Evolutionary conservation across 140 eudicot genomes (phyloP), one percentile per base, ranked within the genome.

Genomic region (Erigeron philadelphicus): DNA sequence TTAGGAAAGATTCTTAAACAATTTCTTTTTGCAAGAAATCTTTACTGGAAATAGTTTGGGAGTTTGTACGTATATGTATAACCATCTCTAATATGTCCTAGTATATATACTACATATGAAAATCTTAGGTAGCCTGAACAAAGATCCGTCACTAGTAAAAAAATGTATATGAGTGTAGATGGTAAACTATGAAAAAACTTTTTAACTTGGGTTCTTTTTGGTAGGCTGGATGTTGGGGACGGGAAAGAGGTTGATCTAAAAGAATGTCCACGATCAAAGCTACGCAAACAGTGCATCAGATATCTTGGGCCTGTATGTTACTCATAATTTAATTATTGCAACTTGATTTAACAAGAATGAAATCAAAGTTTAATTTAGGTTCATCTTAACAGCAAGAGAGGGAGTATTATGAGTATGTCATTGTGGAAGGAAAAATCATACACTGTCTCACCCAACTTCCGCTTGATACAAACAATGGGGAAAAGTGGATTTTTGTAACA

Each of bases 141-240:
- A 31, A 5, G 5, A 31, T 1, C 38, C 0, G 38, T 31, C 38
- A 2, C 38, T 1, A 4, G 5, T 2, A 31, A 57, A 56, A 0
- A 7, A 57, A 8, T 13, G 19, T 57, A 18, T 50, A 1, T 5
- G 49, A 2, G 18, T n/a, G 59, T 53, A n/a, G 59, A 16, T 53
- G 8, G 23, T 53, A 53, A 9, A 53, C 0, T 7, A 7, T 9
- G 8, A 47, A 19, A 38, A 9, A 49, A 7, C 5, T 15, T 9
- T 31, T 25, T 67, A 52, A n/a, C 25, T 42, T 35, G 9, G n/a
- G 7, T 12, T 44, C 57, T 58, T 70, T 21, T 64, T 63, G 41
- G 74, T 31, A 93, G 96, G 98, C 52, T 93, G 84, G 98, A 93
- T 83, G 61, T 93, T 78, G 98, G 98, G 76, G 95, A 93, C 72